phyloP scores from a whole-genome alignment of 2,329 filamentous ascomycete genomes.

The Podosphaera fusca region DNA sequence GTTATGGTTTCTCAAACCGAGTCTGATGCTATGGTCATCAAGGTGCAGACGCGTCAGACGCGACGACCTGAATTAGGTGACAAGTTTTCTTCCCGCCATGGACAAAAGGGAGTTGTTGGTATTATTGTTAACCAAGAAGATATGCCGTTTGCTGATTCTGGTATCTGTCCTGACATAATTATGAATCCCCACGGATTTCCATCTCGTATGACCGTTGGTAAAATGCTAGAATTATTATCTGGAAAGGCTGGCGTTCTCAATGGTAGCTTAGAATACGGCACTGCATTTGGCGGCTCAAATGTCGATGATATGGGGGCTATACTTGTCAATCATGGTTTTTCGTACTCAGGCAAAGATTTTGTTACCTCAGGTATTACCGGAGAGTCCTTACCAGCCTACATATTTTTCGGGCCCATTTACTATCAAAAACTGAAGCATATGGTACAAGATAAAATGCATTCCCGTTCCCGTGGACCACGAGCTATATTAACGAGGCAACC shows the following conservation, averaged over 20 bases:
- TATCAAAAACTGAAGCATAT: conserved; percentile 99
- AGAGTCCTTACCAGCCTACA: conserved; percentile 79
- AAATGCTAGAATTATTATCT: conserved; percentile 83
- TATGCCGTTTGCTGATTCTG: conserved; percentile 81
- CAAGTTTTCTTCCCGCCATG: conserved; percentile 96
- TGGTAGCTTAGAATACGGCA: conserved; percentile 77
- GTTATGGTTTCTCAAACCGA: conserved; percentile 84
- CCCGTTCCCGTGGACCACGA: conserved; percentile 66
- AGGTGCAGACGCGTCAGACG: conserved; percentile 90
- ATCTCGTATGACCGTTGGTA: conserved; percentile 97
- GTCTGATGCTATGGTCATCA: conserved; percentile 65
- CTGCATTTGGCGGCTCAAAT: conserved; percentile 59
- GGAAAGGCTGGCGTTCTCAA: conserved; percentile 80
- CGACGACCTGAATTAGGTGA: conserved; percentile 85
- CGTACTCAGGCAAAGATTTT: conserved; percentile 92
- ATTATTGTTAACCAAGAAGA: conserved; percentile 94
- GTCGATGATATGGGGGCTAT: conserved; percentile 76
- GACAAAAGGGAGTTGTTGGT: conserved; percentile 91
- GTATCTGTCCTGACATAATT: conserved; percentile 92
- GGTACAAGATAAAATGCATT: conserved; percentile 99
- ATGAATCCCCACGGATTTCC: conserved; percentile 99
- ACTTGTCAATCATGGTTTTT: conserved; percentile 73
- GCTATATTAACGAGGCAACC: conserved; percentile 88
- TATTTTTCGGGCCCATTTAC: conserved; percentile 97
- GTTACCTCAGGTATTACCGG: conserved; percentile 89